These are phyloP conservation scores for Besnoitia besnoiti DNA, from an alignment of 169 alveolate genomes.

Conservation along the genomic window DNA sequence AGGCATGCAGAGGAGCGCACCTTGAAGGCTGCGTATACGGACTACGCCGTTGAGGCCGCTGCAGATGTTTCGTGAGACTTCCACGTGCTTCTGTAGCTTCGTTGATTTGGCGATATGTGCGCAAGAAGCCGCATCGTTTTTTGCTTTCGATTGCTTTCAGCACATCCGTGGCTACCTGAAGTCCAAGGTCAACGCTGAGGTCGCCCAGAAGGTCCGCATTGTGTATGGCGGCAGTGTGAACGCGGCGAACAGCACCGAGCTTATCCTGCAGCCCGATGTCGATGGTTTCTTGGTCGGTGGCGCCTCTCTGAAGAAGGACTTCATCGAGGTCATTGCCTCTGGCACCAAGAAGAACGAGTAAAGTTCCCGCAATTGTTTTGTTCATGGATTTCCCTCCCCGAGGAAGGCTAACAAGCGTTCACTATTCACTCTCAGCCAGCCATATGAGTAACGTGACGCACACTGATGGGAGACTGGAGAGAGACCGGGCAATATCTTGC, in stretches of 20 bases:
- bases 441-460: not conserved
- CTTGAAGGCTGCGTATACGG: too few species aligned
- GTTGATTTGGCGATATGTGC: too few species aligned
- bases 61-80: too few species aligned
- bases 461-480: not conserved
- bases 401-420: not conserved
- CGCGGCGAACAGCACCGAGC: slow-evolving; percentile 93
- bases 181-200: slow-evolving; percentile 84
- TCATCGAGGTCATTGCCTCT: slow-evolving; percentile 91
- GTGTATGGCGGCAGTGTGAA: slow-evolving; percentile 99
- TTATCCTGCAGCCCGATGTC: slow-evolving; percentile 91
- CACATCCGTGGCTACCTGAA: slow-evolving; percentile 84
- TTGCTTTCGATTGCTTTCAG: slow-evolving; percentile 58
- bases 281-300: slow-evolving; percentile 99
- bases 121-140: too few species aligned
- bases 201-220: slow-evolving; percentile 89
- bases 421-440: too few species aligned
- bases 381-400: not conserved
- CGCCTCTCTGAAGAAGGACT: slow-evolving; percentile 96
- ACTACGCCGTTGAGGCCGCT: too few species aligned
- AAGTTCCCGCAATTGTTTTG: not conserved
- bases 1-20: too few species aligned
- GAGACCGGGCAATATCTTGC: not conserved
- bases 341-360: slow-evolving; percentile 62
- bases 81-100: too few species aligned